phyloP scores from a whole-genome alignment of 176 grass and related monocot genomes.

The Metroxylon sagu region DNA sequence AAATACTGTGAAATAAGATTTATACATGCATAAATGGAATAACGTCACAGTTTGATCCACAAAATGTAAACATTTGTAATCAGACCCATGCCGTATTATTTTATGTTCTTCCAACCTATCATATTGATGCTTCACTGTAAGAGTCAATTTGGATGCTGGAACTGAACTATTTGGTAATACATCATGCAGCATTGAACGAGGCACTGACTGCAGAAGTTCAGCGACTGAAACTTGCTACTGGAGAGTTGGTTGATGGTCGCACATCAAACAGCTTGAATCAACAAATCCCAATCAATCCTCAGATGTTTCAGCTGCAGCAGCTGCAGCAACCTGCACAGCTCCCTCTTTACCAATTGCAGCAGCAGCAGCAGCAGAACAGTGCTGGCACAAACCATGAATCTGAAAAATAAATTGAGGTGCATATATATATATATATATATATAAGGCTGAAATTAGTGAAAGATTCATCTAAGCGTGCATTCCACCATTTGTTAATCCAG shows the following conservation, averaged over 20 bases:
- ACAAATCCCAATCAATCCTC: constrained; percentile 44
- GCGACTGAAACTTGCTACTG: constrained; percentile 57
- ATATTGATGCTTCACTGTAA: too few species aligned
- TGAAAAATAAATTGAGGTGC: constrained; percentile 16
- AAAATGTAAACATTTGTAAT: too few species aligned
- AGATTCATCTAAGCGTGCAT: too few species aligned
- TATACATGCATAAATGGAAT: too few species aligned
- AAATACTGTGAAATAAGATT: too few species aligned
- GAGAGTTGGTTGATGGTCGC: constrained; percentile 39
- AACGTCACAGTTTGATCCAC: too few species aligned
- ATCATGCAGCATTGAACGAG: constrained; percentile 67
- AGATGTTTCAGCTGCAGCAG: constrained; percentile 50
- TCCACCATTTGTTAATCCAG: too few species aligned
- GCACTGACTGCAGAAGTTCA: constrained; percentile 76
- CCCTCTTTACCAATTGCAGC: constrained; percentile 58
- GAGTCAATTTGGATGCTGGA: not conserved
- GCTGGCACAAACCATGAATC: constrained; percentile 27
- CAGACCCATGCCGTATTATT: too few species aligned
- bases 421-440: too few species aligned
- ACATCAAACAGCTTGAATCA: constrained; percentile 35
- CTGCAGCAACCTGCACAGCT: constrained; percentile 35
- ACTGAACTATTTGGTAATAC: not conserved
- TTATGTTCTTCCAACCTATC: too few species aligned
- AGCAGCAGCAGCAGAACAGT: constrained; percentile 47
- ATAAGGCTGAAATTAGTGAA: too few species aligned